Base-by-base conservation (phyloP, 2,329 filamentous ascomycete species). In the Plenodomus lindquistii region DNA sequence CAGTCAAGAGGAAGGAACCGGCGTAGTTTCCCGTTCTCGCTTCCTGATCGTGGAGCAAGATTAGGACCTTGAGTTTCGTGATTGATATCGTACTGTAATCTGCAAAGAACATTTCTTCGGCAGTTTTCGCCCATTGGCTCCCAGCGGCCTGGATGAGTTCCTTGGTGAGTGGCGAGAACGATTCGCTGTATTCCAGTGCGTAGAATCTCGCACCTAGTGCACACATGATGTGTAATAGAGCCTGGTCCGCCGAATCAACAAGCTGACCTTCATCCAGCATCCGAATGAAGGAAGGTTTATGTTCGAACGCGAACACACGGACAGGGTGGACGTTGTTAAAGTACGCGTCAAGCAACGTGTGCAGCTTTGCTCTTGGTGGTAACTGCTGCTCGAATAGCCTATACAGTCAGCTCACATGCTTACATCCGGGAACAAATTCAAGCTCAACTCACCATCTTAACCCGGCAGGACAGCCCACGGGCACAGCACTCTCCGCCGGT, bases 31-130 rank as follows among this genome's bases (percentile, higher is more conserved):
- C 66, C 7, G 57, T 60, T 15, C 66, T 48, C 13, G 66, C 66
- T 53, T 69, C 66, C 29, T 67, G 62, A 31, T 69, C 66, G 24
- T 69, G 64, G 10, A 69, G 62, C 1, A 69, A 49, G 2, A 69
- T 57, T 8, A 69, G 46, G 0, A 66, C 65, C 29, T 69, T 67
- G 10, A 67, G 48, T 45, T 67, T 67, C 3, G 59, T 65, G 3
- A 64, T 62, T 1, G 64, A 67, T 2, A 69, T 69, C 13, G 62
- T 63, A 40, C 66, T 67, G 48, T 69, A 69, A 39, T 69, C 66
- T 3, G 66, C 57, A 21, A 69, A 67, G 43, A 67, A 67, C 59
- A 66, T 62, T 35, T 66, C 62, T 50, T 69, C 65, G 0, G 64
- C 66, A 7, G 49, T 54, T 44, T 69, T 69, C 2, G 66, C 66